Evolutionary conservation across 1,284 basidiomycete genomes (phyloP), one percentile per base, ranked within the genome.

Genomic region (Bothia castanella): DNA sequence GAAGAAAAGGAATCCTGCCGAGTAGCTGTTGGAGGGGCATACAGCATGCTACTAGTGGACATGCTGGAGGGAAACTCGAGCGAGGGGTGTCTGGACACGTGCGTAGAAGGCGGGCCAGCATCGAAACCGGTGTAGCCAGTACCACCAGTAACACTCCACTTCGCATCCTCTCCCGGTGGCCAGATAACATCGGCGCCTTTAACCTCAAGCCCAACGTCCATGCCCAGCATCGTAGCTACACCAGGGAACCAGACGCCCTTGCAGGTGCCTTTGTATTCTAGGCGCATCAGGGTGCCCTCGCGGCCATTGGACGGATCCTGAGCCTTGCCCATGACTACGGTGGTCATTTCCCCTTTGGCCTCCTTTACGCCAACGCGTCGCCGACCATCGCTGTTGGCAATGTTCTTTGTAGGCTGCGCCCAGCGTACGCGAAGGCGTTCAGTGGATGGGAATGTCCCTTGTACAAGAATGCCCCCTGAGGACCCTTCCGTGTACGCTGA

Each of bases 211-310:
- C 77, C 77, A 21, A 89, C 74, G 57, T 90, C 88, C 73, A 91
- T 72, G 8, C 85, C 89, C n/a, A 91, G 72, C 56, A 87, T 71
- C 2, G 85, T 89, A 3, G 88, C 88, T 12, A 89, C 87, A 6
- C 87, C 88, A 42, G 87, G 82, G 61, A 83, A 89, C 83, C 84
- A 89, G 23, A 91, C 69, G 11, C 83, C 85, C 54, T 79, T 80
- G 66, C 87, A 90, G 2, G 78, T 76, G 29, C 77, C 87, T 54
- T 81, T 83, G 63, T 87, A 89, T 52, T 85, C 80, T 17, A 90
- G 65, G 44, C 77, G 74, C 74, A 89, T 77, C 31, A 83, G 56
- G n/a, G 85, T 65, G n/a, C 86, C 83, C 45, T 83, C 80, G 30
- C 65, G 64, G n/a, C 61, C 66, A 48, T 65, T 66, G 19, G 68